Percentiles rank a stretch among this genome's conserved stretches.
Evolutionary conservation across 176 grass and related monocot genomes (phyloP).

Genomic region (Zoysia japonica): DNA sequence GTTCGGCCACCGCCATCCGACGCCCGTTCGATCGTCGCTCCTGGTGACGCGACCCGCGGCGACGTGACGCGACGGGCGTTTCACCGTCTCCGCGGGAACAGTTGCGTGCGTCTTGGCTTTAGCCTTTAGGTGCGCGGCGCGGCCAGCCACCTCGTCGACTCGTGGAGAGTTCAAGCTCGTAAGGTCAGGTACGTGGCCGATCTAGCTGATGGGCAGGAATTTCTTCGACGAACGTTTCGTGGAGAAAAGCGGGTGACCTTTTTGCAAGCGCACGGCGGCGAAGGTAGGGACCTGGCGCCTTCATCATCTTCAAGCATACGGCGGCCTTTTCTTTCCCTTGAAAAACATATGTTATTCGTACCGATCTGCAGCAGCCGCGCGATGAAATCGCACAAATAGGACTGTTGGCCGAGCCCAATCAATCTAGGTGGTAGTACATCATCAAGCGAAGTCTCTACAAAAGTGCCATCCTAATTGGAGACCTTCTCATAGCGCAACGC

Average conservation of each 20-base stretch:
- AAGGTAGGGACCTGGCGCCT: not conserved
- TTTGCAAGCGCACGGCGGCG: not conserved
- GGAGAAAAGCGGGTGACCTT: not conserved
- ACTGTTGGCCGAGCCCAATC: too few species aligned
- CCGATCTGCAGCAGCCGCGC: not conserved
- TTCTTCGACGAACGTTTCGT: not conserved
- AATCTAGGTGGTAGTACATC: too few species aligned
- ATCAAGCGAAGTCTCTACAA: too few species aligned
- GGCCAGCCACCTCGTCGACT: not conserved
- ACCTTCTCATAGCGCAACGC: too few species aligned
- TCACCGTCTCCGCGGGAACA: not conserved
- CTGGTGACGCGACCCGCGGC: not conserved
- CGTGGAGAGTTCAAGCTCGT: not conserved
- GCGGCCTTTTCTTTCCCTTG: not conserved
- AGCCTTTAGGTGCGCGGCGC: not conserved
- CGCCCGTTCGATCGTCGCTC: not conserved
- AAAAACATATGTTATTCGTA: not conserved
- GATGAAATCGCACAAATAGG: too few species aligned
- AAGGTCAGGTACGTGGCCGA: not conserved
- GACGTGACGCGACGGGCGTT: not conserved
- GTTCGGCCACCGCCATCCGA: not conserved
- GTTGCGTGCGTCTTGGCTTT: not conserved
- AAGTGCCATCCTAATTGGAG: too few species aligned
- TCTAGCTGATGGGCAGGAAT: not conserved
- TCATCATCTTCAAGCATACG: not conserved